These are phyloP conservation scores for Cyanidiococcus yangmingshanensis DNA, from an alignment of 23 red algal species.

Conservation along the genomic window DNA sequence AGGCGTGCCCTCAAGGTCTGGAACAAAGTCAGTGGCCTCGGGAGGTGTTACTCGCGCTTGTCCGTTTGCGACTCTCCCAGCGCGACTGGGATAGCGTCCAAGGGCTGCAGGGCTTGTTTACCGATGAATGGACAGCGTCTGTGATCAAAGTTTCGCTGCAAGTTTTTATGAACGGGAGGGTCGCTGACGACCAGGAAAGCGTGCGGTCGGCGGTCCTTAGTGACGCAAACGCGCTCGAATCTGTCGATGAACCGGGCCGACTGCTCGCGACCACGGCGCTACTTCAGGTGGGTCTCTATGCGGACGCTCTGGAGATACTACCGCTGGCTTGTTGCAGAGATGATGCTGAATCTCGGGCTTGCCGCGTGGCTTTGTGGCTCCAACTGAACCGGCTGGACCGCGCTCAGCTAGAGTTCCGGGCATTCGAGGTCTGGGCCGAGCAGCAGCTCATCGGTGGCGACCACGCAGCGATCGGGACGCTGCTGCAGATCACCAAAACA, in stretches of 20 bases:
- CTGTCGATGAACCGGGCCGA: neutral
- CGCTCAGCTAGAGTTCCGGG: neutral
- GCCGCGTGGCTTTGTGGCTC: neutral
- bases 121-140: neutral
- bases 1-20: conserved; percentile 41
- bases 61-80: neutral
- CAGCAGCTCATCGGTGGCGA: neutral
- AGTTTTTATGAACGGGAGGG: neutral
- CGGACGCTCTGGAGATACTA: neutral
- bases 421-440: neutral
- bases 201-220: neutral
- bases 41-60: neutral
- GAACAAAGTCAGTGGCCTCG: neutral
- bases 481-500: neutral
- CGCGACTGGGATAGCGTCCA: neutral
- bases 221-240: neutral
- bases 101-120: neutral
- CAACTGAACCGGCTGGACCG: neutral
- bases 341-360: neutral
- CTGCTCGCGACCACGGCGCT: neutral
- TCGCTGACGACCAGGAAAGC: neutral
- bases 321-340: neutral
- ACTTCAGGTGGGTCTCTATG: neutral
- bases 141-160: neutral
- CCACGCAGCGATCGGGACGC: neutral